Evolutionary conservation across 2,329 filamentous ascomycete species (phyloP), one percentile per base, ranked within the genome.

Genomic region (Claviceps purpurea): DNA sequence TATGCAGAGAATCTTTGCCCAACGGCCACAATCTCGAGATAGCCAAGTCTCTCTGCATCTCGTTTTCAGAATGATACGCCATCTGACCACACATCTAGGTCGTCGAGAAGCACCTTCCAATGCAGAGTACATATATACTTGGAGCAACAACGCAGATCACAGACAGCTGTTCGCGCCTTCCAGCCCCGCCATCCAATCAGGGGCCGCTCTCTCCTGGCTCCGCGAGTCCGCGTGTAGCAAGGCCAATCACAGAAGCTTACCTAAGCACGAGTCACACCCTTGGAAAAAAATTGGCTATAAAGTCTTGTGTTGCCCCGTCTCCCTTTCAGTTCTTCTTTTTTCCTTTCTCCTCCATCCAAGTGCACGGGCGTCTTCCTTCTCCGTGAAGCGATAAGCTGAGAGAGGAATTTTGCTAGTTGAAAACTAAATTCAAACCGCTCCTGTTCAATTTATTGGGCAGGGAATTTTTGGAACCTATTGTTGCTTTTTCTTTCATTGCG

Each of bases 371-470:
- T 82, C 82, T 70, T 70, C 68, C 67, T 70, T 70, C 67, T 70
- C 68, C 67, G 66, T 70, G 68, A 85, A 79, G 81, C 79, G 77
- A 81, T 81, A 77, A 69, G 68, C 68, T 69, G 81, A 84, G 82
- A 86, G 82, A 86, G 79, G 83, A 85, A 82, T 84, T 85, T 86
- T 86, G 83, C 83, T 86, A 85, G 82, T 87, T 87, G 83, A 86
- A 86, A 87, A 86, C 83, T 87, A 85, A 78, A 77, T 64, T 75
- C 72, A 81, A 81, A 85, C 82, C 71, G 73, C 82, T 86, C 72
- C 73, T 75, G 69, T 73, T 76, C 78, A 80, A 76, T 78, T 76
- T 77, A 70, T 75, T 81, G 74, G 78, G 73, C 74, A 61, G 73
- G 82, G 81, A 69, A 86, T 85, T 86, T 83, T 86, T 87, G 85